phyloP scores from a whole-genome alignment of 129 eudicot genomes.

The Heracleum sosnowskyi region DNA sequence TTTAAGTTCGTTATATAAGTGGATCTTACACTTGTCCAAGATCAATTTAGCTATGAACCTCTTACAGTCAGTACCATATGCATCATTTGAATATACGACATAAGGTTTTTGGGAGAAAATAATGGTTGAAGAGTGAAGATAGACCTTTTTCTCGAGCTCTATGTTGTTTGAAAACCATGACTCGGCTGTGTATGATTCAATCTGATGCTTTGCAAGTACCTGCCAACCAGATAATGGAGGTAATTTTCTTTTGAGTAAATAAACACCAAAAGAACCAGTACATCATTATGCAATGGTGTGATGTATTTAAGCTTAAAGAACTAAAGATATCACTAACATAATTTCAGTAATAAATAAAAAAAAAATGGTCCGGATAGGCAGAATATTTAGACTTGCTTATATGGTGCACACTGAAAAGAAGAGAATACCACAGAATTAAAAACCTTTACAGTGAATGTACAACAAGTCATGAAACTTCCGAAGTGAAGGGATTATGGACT shows the following conservation, averaged over 20 bases:
- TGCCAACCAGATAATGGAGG: conserved; percentile 9
- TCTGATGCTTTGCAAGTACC: conserved; percentile 59
- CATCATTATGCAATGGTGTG: not conserved
- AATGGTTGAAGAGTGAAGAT: not conserved
- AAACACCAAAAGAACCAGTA: not conserved
- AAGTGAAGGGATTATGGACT: not conserved
- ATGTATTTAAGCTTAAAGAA: not conserved
- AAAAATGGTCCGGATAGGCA: not conserved
- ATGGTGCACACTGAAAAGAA: not conserved
- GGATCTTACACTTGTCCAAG: not conserved
- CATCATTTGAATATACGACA: not conserved
- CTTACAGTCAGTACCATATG: not conserved
- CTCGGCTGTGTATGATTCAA: conserved; percentile 56
- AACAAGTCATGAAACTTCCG: not conserved
- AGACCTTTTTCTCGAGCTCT: conserved; percentile 64
- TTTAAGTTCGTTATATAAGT: not conserved
- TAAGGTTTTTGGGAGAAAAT: not conserved
- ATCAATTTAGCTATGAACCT: not conserved
- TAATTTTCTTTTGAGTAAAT: not conserved
- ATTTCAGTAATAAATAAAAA: not conserved
- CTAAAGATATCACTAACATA: not conserved
- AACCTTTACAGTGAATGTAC: not conserved
- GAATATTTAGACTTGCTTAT: not conserved
- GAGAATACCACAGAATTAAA: not conserved
- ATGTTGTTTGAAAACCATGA: conserved; percentile 61